These are phyloP conservation scores for Populus davidiana DNA, from an alignment of 345 rosid genomes.

Conservation along the genomic window DNA sequence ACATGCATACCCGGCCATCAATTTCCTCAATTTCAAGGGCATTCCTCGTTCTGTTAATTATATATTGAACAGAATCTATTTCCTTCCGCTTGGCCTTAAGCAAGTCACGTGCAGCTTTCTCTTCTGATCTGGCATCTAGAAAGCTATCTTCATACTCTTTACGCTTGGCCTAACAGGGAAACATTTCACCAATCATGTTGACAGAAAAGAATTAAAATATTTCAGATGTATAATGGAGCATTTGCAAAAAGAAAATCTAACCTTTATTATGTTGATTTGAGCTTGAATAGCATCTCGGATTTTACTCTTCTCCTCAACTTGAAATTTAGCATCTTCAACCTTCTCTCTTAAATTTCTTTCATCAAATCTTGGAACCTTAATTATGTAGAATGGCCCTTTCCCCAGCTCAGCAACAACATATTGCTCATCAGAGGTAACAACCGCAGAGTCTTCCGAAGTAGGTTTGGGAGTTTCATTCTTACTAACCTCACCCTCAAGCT, in stretches of 20 bases:
- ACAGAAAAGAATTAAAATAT: not conserved
- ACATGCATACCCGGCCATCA: conserved; percentile 48
- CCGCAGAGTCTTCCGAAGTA: conserved; percentile 27
- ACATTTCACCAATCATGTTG: conserved; percentile 20
- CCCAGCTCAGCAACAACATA: conserved; percentile 37
- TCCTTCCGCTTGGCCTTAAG: conserved; percentile 61
- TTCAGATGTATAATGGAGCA: not conserved
- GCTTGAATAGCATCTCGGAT: conserved; percentile 56
- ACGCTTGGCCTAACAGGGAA: conserved; percentile 41
- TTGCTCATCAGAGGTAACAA: conserved; percentile 41
- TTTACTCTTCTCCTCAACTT: conserved; percentile 60
- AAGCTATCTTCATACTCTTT: conserved; percentile 38
- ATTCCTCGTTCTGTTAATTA: conserved; percentile 46
- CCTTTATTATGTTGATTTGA: conserved; percentile 50
- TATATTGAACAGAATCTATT: conserved; percentile 57
- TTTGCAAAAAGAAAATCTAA: conserved; percentile 19
- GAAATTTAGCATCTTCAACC: conserved; percentile 47
- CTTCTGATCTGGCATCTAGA: conserved; percentile 51
- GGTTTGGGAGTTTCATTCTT: conserved; percentile 19
- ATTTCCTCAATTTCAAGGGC: conserved; percentile 57
- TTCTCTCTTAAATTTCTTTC: conserved; percentile 48
- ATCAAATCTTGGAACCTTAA: conserved; percentile 65
- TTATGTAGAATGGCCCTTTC: conserved; percentile 49
- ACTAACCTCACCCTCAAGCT: conserved; percentile 17
- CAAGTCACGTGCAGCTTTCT: conserved; percentile 53